These are phyloP conservation scores for Suhomyces sp. DNA, from an alignment of 805 yeast genomes.

Conservation along the genomic window DNA sequence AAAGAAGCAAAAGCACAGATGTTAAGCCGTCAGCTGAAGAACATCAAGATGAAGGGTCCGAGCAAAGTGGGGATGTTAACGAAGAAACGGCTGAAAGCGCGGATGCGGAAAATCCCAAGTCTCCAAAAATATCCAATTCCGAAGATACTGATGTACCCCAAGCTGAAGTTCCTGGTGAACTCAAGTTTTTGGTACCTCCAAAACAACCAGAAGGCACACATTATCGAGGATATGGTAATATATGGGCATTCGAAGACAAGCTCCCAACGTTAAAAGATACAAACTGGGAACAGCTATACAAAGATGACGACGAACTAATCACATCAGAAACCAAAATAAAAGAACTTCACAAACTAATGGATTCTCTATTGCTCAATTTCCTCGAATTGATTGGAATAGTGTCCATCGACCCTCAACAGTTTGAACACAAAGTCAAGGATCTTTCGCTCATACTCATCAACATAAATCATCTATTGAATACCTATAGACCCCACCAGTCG, in stretches of 20 bases:
- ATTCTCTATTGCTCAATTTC: slow-evolving; percentile 75
- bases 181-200: slow-evolving; percentile 66
- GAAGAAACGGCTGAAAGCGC: slow-evolving; percentile 11
- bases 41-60: slow-evolving; percentile 14
- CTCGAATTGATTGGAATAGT: slow-evolving; percentile 78
- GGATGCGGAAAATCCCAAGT: slow-evolving; percentile 11
- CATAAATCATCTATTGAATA: slow-evolving; percentile 86
- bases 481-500: slow-evolving; percentile 93
- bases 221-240: slow-evolving; percentile 84
- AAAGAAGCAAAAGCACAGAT: background rate
- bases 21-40: slow-evolving; percentile 12
- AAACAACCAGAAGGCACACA: slow-evolving; percentile 55
- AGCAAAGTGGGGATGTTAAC: slow-evolving; percentile 5
- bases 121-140: background rate
- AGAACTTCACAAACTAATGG: slow-evolving; percentile 76
- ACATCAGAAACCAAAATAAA: slow-evolving; percentile 50
- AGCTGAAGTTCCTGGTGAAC: slow-evolving; percentile 36
- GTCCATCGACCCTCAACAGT: slow-evolving; percentile 65
- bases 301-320: slow-evolving; percentile 33
- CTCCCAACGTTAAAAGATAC: slow-evolving; percentile 72
- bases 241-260: slow-evolving; percentile 81
- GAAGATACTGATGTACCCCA: slow-evolving; percentile 2
- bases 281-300: slow-evolving; percentile 75
- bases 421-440: slow-evolving; percentile 64
- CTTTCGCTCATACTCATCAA: slow-evolving; percentile 79